A percentile compares a stretch with the other conserved stretches of the same genome.
Evolutionary conservation across 306 rosid species (phyloP).

Genomic region (Argentina anserina): DNA sequence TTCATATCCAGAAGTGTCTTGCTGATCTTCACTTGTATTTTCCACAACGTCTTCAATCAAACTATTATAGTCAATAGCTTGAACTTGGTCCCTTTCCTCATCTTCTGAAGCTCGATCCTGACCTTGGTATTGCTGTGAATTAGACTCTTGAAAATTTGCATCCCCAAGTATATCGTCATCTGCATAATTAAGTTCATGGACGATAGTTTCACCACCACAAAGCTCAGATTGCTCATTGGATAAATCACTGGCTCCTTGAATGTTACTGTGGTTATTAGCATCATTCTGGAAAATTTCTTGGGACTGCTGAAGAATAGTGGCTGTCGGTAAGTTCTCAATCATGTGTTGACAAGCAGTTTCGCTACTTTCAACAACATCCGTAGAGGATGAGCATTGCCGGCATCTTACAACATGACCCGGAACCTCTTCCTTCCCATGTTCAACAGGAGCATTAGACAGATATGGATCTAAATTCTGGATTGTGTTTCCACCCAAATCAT

Average conservation of each 20-base stretch:
- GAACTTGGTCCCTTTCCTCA: slow-evolving; percentile 51
- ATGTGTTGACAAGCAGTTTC: slow-evolving; percentile 33
- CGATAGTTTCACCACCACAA: slow-evolving; percentile 30
- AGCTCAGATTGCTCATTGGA: slow-evolving; percentile 44
- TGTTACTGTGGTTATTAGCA: slow-evolving; percentile 30
- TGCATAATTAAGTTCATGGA: slow-evolving; percentile 22
- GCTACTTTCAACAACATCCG: slow-evolving; percentile 27
- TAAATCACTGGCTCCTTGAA: slow-evolving; percentile 33
- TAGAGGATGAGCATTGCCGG: slow-evolving; percentile 14
- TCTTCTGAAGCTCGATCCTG: slow-evolving; percentile 45
- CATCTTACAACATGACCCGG: slow-evolving; percentile 37
- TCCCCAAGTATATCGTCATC: slow-evolving; percentile 27
- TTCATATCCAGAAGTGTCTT: slow-evolving; percentile 41
- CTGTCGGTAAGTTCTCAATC: slow-evolving; percentile 35
- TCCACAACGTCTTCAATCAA: slow-evolving; percentile 41
- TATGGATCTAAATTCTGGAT: slow-evolving; percentile 34
- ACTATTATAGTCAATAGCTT: slow-evolving; percentile 34
- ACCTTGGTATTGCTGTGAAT: slow-evolving; percentile 41
- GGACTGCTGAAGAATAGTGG: slow-evolving; percentile 20
- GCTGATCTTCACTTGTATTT: slow-evolving; percentile 46
- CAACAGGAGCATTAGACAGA: slow-evolving; percentile 35
- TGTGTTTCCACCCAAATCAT: slow-evolving; percentile 32
- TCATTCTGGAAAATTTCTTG: slow-evolving; percentile 38
- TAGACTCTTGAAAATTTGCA: slow-evolving; percentile 40
- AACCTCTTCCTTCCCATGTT: slow-evolving; percentile 36